Evolutionary conservation across 2,329 filamentous ascomycete genomes (phyloP).

Genomic region (Aschersonia sp.): DNA sequence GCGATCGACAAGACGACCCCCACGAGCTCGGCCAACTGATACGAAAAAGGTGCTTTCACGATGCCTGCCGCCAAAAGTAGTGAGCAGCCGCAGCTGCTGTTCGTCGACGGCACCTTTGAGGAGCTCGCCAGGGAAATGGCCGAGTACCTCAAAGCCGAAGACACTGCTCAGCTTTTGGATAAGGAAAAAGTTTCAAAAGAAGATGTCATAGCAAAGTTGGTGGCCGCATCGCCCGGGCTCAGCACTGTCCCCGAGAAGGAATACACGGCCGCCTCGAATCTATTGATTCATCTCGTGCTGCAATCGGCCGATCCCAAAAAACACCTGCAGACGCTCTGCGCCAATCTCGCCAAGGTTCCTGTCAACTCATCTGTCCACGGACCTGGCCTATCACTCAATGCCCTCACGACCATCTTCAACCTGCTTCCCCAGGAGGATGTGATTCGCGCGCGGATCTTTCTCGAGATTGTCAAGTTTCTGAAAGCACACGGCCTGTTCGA

Average conservation of each 20-base stretch:
- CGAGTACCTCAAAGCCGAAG: conserved; percentile 76
- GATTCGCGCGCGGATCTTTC: conserved; percentile 77
- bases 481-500: conserved; percentile 66
- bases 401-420: conserved; percentile 95
- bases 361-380: conserved; percentile 76
- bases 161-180: conserved; percentile 61
- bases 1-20: conserved; percentile 4
- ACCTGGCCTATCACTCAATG: conserved; percentile 71
- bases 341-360: conserved; percentile 77
- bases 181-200: conserved; percentile 55
- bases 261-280: conserved; percentile 90
- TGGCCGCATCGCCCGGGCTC: conserved; percentile 61
- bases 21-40: conserved; percentile 3
- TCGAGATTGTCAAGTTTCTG: conserved; percentile 76
- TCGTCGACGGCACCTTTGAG: conserved; percentile 84
- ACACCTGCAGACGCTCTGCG: conserved; percentile 77
- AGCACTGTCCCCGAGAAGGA: conserved; percentile 90
- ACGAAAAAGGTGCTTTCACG: conserved; percentile 4
- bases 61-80: conserved; percentile 21
- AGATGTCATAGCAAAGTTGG: conserved; percentile 78
- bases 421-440: conserved; percentile 64
- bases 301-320: conserved; percentile 75
- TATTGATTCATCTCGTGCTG: conserved; percentile 83
- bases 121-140: conserved; percentile 92
- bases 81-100: conserved; percentile 46